A percentile compares a stretch with the other conserved stretches of the same genome.
These are phyloP conservation scores for Flaveria trinervia DNA, from an alignment of 129 eudicot species.

Conservation along the genomic window DNA sequence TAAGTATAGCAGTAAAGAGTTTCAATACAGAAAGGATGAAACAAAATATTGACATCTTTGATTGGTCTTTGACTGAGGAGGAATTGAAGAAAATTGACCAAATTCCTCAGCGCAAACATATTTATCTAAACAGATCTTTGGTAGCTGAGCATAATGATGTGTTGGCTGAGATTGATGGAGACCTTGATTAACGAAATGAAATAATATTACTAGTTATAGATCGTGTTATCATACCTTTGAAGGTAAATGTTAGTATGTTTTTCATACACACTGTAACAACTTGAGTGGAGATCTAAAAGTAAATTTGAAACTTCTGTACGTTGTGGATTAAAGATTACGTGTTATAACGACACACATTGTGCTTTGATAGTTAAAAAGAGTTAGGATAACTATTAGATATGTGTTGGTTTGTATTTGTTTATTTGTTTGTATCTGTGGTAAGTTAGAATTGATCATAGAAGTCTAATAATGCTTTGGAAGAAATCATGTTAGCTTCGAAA, in stretches of 20 bases:
- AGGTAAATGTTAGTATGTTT: not conserved
- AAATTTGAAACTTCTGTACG: not conserved
- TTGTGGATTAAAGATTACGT: no score
- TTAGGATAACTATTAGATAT: no score
- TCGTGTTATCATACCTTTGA: not conserved
- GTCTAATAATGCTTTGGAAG: no score
- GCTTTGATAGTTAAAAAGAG: no score
- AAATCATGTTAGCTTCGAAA: no score
- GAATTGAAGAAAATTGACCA: constrained; percentile 33
- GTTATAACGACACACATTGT: no score
- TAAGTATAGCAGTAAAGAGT: constrained; percentile 43
- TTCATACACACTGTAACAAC: not conserved
- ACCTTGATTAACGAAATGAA: constrained; percentile 24
- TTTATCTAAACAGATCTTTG: constrained; percentile 3
- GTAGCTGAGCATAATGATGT: constrained; percentile 37
- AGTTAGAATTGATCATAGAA: no score
- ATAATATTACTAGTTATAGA: not conserved
- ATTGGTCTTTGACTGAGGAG: constrained; percentile 38
- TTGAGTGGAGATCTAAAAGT: not conserved
- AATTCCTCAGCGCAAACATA: constrained; percentile 44
- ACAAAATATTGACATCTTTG: constrained; percentile 46
- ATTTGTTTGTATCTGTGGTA: no score
- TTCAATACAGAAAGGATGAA: constrained; percentile 54
- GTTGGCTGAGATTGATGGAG: constrained; percentile 43
- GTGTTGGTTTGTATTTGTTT: no score